phyloP scores from a whole-genome alignment of 148 eudicot genomes.

The Rhododendron mucronatum region DNA sequence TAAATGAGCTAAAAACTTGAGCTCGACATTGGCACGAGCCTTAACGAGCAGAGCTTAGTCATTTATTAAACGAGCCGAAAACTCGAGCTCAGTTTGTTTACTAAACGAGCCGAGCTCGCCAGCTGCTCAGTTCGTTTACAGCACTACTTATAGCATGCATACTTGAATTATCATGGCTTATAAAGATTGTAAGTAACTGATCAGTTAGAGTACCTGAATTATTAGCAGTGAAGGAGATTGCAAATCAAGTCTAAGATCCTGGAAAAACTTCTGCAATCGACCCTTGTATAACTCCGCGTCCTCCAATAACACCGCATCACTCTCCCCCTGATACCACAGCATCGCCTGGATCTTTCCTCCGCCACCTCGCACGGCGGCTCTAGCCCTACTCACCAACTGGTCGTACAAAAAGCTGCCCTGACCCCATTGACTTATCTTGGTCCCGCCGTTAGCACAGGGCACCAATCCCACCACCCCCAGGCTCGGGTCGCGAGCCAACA shows the following conservation, averaged over 20 bases:
- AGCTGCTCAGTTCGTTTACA: too few relatives aligned
- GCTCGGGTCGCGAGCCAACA: conserved; percentile 3
- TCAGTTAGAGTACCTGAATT: conserved; percentile 11
- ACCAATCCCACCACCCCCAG: conserved; percentile 26
- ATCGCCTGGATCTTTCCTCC: conserved; percentile 31
- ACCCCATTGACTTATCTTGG: conserved; percentile 30
- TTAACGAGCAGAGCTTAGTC: too few relatives aligned
- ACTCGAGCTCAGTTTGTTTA: too few relatives aligned
- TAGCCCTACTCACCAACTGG: conserved; percentile 14
- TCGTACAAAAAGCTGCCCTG: background rate
- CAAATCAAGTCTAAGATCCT: conserved; percentile 23
- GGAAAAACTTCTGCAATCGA: conserved; percentile 18
- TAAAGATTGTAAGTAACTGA: background rate
- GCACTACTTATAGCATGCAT: too few relatives aligned
- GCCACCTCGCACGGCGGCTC: conserved; percentile 19
- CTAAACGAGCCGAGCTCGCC: too few relatives aligned
- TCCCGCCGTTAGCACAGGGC: conserved; percentile 41
- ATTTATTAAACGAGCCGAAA: too few relatives aligned
- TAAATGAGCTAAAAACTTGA: too few relatives aligned
- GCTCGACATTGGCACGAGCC: too few relatives aligned
- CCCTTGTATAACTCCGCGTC: conserved; percentile 21
- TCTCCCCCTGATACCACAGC: conserved; percentile 50
- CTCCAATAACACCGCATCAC: conserved; percentile 11
- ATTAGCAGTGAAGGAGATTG: conserved; percentile 10
- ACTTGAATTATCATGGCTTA: background rate